Percentiles rank a stretch among this genome's conserved stretches.
Conservation (phyloP, 2,329 filamentous ascomycete species). For the Pyrenochaeta sp. region DNA sequence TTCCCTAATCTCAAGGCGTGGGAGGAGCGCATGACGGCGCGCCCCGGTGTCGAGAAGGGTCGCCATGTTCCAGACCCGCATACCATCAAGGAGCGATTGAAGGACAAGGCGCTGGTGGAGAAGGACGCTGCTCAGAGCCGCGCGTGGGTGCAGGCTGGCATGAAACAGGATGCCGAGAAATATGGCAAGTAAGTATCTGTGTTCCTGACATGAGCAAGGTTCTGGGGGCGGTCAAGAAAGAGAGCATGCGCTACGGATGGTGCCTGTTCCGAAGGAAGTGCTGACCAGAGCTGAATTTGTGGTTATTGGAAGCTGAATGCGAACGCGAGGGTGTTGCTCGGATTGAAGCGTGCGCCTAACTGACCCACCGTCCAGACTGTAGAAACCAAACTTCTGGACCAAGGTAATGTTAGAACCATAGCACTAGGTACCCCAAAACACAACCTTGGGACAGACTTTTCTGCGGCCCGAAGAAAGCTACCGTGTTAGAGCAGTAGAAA, state of each 20-base stretch:
- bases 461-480: background rate
- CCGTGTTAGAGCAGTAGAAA: background rate
- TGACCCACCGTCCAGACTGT: slow-evolving; percentile 1
- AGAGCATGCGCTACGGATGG: background rate
- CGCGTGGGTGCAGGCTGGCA: slow-evolving; percentile 72
- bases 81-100: slow-evolving; percentile 65
- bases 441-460: background rate
- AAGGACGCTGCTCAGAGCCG: slow-evolving; percentile 59
- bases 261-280: background rate
- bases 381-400: background rate
- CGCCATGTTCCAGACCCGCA: slow-evolving; percentile 73
- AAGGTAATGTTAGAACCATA: background rate
- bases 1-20: slow-evolving; percentile 80
- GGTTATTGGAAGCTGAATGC: background rate
- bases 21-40: slow-evolving; percentile 72
- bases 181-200: slow-evolving; percentile 34
- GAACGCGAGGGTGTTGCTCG: background rate
- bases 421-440: background rate
- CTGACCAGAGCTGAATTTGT: background rate
- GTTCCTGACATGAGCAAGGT: background rate
- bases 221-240: background rate
- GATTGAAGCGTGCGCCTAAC: background rate
- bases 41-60: slow-evolving; percentile 78
- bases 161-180: slow-evolving; percentile 66
- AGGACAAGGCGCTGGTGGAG: slow-evolving; percentile 66